phyloP scores from a whole-genome alignment of 225 moss, liverwort and hornwort species.

The Climacium dendroides region DNA sequence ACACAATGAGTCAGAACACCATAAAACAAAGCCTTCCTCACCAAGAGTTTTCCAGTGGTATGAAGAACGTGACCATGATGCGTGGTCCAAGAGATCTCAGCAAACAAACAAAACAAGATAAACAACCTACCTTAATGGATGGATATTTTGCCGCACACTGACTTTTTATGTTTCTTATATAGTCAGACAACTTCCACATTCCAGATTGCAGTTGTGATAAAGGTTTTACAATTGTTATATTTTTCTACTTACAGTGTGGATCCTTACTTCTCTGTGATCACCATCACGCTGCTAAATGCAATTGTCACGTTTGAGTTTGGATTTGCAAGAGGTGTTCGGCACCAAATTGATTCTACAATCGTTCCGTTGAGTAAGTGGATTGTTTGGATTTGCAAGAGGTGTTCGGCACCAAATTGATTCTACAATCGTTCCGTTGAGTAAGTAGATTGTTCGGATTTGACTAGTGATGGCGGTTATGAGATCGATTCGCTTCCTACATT shows the following conservation, averaged over 20 bases:
- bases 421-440: no score
- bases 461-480: neutral
- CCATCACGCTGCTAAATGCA: neutral
- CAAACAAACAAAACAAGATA: no score
- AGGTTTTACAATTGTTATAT: neutral
- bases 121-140: no score
- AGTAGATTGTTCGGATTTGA: no score
- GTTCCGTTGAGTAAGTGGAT: neutral
- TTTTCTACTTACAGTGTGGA: neutral
- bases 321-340: neutral
- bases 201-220: neutral
- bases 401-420: no score
- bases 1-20: no score
- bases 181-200: neutral
- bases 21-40: no score
- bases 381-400: no score
- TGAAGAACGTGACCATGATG: no score
- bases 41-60: no score
- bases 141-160: neutral
- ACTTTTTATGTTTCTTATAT: no score
- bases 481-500: neutral
- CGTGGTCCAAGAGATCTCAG: no score
- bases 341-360: neutral
- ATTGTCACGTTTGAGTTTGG: neutral
- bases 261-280: neutral